Conservation (phyloP, 768 basidiomycete genomes). For the Hypholoma fasciculare region DNA sequence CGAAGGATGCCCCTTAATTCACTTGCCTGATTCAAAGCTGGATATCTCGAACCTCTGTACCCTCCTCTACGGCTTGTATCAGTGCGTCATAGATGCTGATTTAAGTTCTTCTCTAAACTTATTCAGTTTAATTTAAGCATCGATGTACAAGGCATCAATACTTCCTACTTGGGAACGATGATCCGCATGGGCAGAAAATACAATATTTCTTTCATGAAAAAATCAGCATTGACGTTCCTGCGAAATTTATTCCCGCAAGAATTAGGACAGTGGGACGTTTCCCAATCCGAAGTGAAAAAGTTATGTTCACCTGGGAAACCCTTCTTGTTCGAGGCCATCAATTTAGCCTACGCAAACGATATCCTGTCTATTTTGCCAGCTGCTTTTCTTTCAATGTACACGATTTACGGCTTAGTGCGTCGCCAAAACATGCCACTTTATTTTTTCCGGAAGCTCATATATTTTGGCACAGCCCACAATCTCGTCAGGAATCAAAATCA, state of each 20-base stretch:
- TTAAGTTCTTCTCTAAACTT: not conserved
- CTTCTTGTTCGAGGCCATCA: not conserved
- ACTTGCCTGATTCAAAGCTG: not conserved
- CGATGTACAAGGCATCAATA: not conserved
- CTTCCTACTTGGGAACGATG: not conserved
- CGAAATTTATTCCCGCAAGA: not conserved
- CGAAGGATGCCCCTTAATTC: not conserved
- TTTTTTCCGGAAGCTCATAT: too few species aligned
- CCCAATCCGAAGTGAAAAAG: too few species aligned
- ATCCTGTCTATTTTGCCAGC: not conserved
- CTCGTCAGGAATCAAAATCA: too few species aligned
- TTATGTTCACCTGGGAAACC: too few species aligned
- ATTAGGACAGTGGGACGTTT: not conserved
- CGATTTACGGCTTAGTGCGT: not conserved
- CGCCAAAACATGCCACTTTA: too few species aligned
- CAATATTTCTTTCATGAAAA: not conserved
- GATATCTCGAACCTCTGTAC: not conserved
- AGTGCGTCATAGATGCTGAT: not conserved
- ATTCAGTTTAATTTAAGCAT: not conserved
- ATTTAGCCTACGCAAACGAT: not conserved
- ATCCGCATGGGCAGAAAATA: not conserved
- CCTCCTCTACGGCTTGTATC: not conserved
- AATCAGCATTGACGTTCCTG: not conserved
- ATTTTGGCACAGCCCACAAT: too few species aligned
- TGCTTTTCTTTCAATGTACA: not conserved